Percentiles rank a stretch among this genome's conserved stretches.
These are phyloP conservation scores for Aspergillus funiculosus DNA, from an alignment of 495 filamentous ascomycete genomes.

Conservation along the genomic window DNA sequence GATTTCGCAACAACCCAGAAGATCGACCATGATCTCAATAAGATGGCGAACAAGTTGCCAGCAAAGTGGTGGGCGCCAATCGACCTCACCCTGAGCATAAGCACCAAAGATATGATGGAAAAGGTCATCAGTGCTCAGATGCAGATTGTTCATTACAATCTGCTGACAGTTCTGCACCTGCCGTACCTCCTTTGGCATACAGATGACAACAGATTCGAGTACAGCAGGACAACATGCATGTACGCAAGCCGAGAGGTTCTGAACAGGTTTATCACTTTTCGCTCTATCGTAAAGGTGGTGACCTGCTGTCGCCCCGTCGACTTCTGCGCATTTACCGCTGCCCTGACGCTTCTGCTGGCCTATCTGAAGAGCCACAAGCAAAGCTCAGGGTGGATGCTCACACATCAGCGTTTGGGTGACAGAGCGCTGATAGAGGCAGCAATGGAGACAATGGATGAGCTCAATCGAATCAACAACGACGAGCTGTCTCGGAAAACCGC, in stretches of 20 bases:
- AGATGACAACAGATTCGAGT: neutral
- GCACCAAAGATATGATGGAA: neutral
- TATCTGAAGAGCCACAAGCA: slow-evolving; percentile 19
- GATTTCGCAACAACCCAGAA: neutral
- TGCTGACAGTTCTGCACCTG: neutral
- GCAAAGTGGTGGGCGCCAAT: neutral
- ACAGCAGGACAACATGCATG: slow-evolving; percentile 4
- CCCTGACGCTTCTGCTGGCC: slow-evolving; percentile 2
- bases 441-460: slow-evolving; percentile 33
- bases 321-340: slow-evolving; percentile 1
- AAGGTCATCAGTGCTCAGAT: neutral
- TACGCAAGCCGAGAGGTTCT: slow-evolving; percentile 6
- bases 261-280: neutral
- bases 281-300: neutral
- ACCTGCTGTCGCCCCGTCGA: slow-evolving; percentile 6
- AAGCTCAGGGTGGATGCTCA: slow-evolving; percentile 20
- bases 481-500: slow-evolving; percentile 27
- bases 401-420: slow-evolving; percentile 39
- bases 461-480: slow-evolving; percentile 29
- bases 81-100: slow-evolving; percentile 1
- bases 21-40: neutral
- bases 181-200: neutral
- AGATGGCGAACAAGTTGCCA: neutral
- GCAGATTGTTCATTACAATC: slow-evolving; percentile 1
- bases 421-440: slow-evolving; percentile 41